These are phyloP conservation scores for Carex littledalei DNA, from an alignment of 176 grass and related monocot species.

Conservation along the genomic window DNA sequence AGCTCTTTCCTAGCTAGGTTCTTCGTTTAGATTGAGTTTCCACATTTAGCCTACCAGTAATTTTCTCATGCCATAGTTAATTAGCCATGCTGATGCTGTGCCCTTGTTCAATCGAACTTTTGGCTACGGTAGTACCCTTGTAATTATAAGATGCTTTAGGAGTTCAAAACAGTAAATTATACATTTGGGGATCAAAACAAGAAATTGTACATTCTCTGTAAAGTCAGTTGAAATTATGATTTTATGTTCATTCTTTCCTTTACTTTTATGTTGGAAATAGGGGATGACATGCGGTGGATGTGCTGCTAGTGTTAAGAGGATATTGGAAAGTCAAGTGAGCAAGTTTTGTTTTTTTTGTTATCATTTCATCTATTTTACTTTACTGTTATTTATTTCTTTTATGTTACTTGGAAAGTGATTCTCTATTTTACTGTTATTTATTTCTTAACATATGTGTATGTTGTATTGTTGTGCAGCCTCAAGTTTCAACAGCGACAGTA, in stretches of 20 bases:
- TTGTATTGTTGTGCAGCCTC: slow-evolving; percentile 38
- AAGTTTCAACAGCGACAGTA: slow-evolving; percentile 60
- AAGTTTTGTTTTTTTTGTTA: background rate
- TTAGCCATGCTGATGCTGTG: no score
- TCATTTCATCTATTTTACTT: background rate
- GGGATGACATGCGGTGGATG: slow-evolving; percentile 92
- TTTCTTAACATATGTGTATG: background rate
- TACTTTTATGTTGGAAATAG: slow-evolving; percentile 30
- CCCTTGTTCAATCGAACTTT: background rate
- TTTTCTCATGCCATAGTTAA: background rate
- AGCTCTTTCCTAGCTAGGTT: no score
- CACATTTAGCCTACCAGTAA: no score
- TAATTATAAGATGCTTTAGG: background rate
- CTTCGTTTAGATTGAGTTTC: no score
- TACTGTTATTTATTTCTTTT: background rate
- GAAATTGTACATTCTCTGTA: background rate
- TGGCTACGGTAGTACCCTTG: no score
- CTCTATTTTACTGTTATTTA: background rate
- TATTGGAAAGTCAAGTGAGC: slow-evolving; percentile 73
- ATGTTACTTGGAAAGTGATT: background rate
- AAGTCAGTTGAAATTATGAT: background rate
- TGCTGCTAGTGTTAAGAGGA: slow-evolving; percentile 74
- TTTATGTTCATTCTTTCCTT: background rate
- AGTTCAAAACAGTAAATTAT: background rate
- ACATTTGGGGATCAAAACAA: background rate